Evolutionary conservation across 1,139 yeast genomes (phyloP).

Genomic region (Arxiozyma telluris): DNA sequence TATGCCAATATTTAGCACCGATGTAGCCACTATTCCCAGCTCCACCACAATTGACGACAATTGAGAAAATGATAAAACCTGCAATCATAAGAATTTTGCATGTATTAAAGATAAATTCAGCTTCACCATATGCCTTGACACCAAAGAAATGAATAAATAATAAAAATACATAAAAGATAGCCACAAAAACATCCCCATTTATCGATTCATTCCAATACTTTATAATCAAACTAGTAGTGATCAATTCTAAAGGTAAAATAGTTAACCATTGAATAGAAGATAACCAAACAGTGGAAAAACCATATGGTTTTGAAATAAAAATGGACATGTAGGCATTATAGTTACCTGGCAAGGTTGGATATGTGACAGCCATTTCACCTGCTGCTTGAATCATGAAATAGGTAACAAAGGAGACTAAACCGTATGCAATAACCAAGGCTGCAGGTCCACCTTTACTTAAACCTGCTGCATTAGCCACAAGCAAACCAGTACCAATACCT

Average conservation of each 20-base stretch:
- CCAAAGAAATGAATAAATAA: conserved; percentile 53
- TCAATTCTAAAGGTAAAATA: conserved; percentile 66
- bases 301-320: conserved; percentile 66
- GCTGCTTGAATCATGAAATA: conserved; percentile 69
- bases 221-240: conserved; percentile 65
- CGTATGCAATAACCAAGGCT: conserved; percentile 60
- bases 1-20: conserved; percentile 52
- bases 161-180: conserved; percentile 50
- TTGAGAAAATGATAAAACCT: conserved; percentile 55
- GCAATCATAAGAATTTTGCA: conserved; percentile 51
- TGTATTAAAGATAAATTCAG: conserved; percentile 51
- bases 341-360: conserved; percentile 68
- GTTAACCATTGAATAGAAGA: conserved; percentile 75
- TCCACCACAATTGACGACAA: conserved; percentile 56
- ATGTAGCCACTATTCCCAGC: conserved; percentile 52
- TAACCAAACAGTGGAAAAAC: conserved; percentile 73
- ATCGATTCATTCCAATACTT: conserved; percentile 52
- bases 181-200: conserved; percentile 57
- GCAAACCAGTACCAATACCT: conserved; percentile 71
- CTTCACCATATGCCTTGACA: conserved; percentile 65
- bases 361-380: conserved; percentile 73
- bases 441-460: conserved; percentile 71
- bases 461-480: conserved; percentile 65
- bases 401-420: conserved; percentile 56
- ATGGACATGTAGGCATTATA: conserved; percentile 59